Base-by-base conservation (phyloP, 768 basidiomycete species). In the Kwoniella dejecticola region DNA sequence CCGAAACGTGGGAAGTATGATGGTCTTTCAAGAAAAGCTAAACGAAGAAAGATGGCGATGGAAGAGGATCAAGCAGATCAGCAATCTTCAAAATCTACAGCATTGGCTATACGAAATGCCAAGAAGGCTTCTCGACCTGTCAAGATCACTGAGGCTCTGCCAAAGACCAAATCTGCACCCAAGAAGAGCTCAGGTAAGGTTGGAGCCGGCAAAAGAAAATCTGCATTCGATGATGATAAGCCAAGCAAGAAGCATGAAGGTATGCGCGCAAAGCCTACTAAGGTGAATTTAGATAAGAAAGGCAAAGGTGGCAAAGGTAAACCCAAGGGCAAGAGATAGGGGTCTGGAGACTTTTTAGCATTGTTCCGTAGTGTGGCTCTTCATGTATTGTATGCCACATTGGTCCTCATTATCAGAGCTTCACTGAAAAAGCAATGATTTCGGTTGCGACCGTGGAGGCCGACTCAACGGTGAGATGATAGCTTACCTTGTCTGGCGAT, bases 11-110 rank as follows among this genome's bases (percentile, higher is more conserved):
- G 76, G 46, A 78, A 78, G 63, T 80, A 77, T 62, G 78, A 79
- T 45, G 94, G 93, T 10, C 83, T 97, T 11, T 88, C 92, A n/a
- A 86, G 95, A 62, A 87, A 84, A 72, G 86, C 84, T 52, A 97
- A 96, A 77, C 84, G 95, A 60, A 84, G 92, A 71, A 96, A 93
- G 80, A 82, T 94, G 81, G 88, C 88, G 6, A 82, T 85, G 77
- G 89, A 93, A 74, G 87, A 88, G 64, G 91, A 94, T 65, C 74
- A 67, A 21, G 56, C 57, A 24, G 84, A 85, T 52, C 86, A 87
- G 56, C 57, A 80, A 3, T 84, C 83, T 15, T 85, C 86, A 56
- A 80, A 77, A 31, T 83, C 83, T 8, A 79, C 89, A 45, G 82
- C 84, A 40, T 88, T 89, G 15, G 87, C 92, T 0, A 89, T 96